Conservation (phyloP, 2,329 filamentous ascomycete species). For the Trichoderma sp. region DNA sequence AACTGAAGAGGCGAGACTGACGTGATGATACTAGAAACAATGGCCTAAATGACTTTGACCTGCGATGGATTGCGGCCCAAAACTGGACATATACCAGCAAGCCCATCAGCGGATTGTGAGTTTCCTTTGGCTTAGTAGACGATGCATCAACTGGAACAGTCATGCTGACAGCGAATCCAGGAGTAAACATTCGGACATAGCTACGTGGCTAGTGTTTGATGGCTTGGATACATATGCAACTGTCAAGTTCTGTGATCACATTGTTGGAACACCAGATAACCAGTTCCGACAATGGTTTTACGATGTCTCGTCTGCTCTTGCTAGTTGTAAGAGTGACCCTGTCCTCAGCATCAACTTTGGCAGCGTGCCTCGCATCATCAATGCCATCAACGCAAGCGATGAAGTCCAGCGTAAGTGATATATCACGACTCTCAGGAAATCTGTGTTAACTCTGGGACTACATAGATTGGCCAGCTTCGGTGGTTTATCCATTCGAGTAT, state of each 20-base stretch:
- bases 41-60: conserved; percentile 58
- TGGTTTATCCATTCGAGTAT: conserved; percentile 23
- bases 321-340: conserved; percentile 12
- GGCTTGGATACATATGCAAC: conserved; percentile 61
- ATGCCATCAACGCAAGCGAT: conserved; percentile 16
- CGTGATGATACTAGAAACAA: conserved; percentile 39
- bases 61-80: conserved; percentile 52
- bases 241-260: conserved; percentile 53
- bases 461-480: conserved; percentile 17
- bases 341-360: conserved; percentile 26
- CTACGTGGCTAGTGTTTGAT: conserved; percentile 58
- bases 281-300: conserved; percentile 63
- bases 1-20: neutral
- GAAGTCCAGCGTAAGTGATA: conserved; percentile 11
- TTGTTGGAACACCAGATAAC: conserved; percentile 57
- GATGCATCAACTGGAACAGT: neutral
- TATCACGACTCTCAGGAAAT: neutral
- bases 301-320: conserved; percentile 49
- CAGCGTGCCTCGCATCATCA: conserved; percentile 24
- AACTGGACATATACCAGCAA: conserved; percentile 61
- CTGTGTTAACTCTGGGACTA: no score
- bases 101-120: conserved; percentile 41
- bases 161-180: conserved; percentile 24
- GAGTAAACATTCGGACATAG: conserved; percentile 26
- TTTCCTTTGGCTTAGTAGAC: neutral